These are phyloP conservation scores for Aotearoamyces nothofagi DNA, from an alignment of 2,329 filamentous ascomycete species.

Conservation along the genomic window DNA sequence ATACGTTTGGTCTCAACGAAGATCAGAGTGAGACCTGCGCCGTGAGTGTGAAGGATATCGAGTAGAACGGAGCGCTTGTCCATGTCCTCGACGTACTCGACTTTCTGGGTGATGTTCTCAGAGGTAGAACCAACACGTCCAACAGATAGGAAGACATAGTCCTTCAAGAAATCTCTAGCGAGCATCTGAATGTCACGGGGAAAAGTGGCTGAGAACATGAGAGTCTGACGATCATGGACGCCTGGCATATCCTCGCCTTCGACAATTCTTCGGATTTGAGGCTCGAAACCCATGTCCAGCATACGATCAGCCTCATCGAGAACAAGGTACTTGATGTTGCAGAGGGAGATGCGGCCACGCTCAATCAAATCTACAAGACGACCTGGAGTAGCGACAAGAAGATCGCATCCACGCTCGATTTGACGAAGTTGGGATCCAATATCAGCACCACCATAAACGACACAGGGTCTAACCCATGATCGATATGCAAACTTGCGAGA, in stretches of 20 bases:
- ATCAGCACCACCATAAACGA: constrained; percentile 97
- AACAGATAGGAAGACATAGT: constrained; percentile 97
- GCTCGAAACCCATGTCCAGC: constrained; percentile 99
- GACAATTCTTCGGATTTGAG: constrained; percentile 96
- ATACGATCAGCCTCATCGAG: constrained; percentile 99
- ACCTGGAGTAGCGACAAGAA: constrained; percentile 92
- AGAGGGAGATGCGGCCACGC: constrained; percentile 91
- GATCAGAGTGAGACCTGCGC: constrained; percentile 78
- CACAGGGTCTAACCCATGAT: constrained; percentile 95
- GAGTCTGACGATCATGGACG: constrained; percentile 75
- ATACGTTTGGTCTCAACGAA: constrained; percentile 99
- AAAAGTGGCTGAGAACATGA: constrained; percentile 99
- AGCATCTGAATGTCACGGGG: constrained; percentile 99
- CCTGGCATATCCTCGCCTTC: constrained; percentile 95
- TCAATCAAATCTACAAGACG: constrained; percentile 97
- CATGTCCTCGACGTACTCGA: constrained; percentile 90
- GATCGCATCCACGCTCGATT: constrained; percentile 89
- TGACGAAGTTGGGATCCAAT: constrained; percentile 96
- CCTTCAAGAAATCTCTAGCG: constrained; percentile 94
- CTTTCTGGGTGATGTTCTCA: constrained; percentile 99
- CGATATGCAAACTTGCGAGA: constrained; percentile 96
- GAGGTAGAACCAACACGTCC: constrained; percentile 97
- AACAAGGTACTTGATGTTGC: constrained; percentile 98
- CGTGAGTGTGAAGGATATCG: constrained; percentile 92
- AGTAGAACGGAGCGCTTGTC: constrained; percentile 98